phyloP scores from a whole-genome alignment of 805 yeast genomes.

The Myxozyma lipomycoides region DNA sequence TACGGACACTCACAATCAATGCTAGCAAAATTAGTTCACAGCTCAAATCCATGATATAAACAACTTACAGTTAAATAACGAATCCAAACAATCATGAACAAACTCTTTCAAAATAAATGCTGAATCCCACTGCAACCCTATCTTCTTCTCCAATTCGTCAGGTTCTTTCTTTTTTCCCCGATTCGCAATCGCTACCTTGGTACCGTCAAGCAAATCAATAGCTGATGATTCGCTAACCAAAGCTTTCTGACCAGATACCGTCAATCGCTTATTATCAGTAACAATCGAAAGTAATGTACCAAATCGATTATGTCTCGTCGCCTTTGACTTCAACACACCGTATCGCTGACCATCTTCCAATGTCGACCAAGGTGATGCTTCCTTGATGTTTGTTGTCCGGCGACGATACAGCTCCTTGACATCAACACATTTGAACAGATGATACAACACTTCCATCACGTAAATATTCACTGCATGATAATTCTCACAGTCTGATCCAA shows the following conservation, averaged over 20 bases:
- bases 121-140: conserved; percentile 36
- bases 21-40: conserved; percentile 27
- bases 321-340: conserved; percentile 36
- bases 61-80: conserved; percentile 57
- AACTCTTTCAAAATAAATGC: conserved; percentile 42
- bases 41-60: neutral
- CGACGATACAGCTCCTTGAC: conserved; percentile 35
- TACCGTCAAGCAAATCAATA: conserved; percentile 59
- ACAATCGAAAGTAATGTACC: conserved; percentile 79
- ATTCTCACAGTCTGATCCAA: conserved; percentile 60
- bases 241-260: conserved; percentile 72
- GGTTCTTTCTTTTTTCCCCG: conserved; percentile 22
- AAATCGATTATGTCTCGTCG: conserved; percentile 82
- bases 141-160: conserved; percentile 16
- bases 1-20: conserved; percentile 52
- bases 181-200: conserved; percentile 59
- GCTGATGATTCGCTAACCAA: conserved; percentile 50
- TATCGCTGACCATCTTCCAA: conserved; percentile 57
- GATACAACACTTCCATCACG: conserved; percentile 65
- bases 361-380: conserved; percentile 42
- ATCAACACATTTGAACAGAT: conserved; percentile 56
- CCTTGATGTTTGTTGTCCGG: conserved; percentile 10
- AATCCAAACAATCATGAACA: conserved; percentile 59
- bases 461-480: conserved; percentile 61
- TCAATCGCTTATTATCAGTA: conserved; percentile 50